phyloP scores from a whole-genome alignment of 208 protist genomes.

The Lotmaria passim region DNA sequence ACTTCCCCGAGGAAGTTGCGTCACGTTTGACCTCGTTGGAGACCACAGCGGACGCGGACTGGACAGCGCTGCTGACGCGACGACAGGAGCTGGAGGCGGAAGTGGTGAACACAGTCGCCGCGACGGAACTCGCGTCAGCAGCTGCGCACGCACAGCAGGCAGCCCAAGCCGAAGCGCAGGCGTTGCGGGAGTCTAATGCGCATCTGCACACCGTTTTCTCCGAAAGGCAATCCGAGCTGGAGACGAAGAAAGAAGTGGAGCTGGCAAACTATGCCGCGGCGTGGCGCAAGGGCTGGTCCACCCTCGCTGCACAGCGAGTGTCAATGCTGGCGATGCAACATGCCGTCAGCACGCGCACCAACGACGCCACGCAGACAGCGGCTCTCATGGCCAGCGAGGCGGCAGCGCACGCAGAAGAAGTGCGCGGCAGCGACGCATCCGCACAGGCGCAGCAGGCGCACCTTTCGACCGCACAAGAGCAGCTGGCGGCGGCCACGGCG shows the following conservation, averaged over 20 bases:
- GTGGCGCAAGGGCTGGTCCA: slow-evolving; percentile 18
- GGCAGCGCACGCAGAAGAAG: slow-evolving; percentile 1
- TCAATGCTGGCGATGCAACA: slow-evolving; percentile 4
- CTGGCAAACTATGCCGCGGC: slow-evolving; percentile 32
- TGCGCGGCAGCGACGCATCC: not conserved
- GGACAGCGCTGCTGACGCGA: not conserved
- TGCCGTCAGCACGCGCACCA: not conserved
- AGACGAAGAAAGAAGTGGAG: slow-evolving; percentile 13
- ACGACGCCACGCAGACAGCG: not conserved
- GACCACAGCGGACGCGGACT: not conserved
- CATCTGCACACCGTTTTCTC: not conserved
- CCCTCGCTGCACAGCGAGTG: slow-evolving; percentile 8
- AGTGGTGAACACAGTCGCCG: not conserved
- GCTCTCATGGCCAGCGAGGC: slow-evolving; percentile 2
- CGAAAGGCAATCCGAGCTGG: slow-evolving; percentile 1
- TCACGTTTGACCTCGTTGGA: not conserved
- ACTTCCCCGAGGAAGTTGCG: not conserved
- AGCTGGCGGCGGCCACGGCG: slow-evolving; percentile 11
- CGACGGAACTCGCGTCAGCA: not conserved
- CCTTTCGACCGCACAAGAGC: slow-evolving; percentile 13
- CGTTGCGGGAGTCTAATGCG: not conserved
- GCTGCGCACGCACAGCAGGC: not conserved
- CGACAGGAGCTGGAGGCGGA: slow-evolving; percentile 9
- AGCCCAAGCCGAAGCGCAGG: not conserved
- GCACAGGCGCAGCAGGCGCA: slow-evolving; percentile 18